Percentiles rank a stretch among this genome's conserved stretches.
Conservation (phyloP, 345 rosid species). For the Eucalyptus lansdowneana region DNA sequence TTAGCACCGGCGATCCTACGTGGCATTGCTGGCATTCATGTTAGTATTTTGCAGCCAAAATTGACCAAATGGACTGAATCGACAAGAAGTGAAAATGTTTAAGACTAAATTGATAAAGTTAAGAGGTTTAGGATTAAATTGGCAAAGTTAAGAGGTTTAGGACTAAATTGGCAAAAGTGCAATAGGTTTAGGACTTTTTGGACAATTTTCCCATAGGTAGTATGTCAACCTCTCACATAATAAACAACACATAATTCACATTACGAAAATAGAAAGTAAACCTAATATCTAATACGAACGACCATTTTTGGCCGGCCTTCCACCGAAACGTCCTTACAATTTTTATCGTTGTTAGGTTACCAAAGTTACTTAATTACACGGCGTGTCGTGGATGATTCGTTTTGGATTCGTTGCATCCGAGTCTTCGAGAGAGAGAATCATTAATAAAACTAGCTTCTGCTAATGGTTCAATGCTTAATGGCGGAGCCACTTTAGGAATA, state of each 20-base stretch:
- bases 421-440: neutral
- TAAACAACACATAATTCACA: neutral
- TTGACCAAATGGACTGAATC: rapidly evolving
- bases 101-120: too few species aligned
- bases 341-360: neutral
- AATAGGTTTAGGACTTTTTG: too few species aligned
- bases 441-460: neutral
- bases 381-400: neutral
- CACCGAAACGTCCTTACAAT: neutral
- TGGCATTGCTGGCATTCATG: too few species aligned
- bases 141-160: too few species aligned
- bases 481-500: neutral
- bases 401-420: neutral
- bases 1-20: too few species aligned
- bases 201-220: neutral
- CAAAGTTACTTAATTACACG: neutral
- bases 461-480: neutral
- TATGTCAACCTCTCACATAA: neutral
- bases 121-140: too few species aligned
- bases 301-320: neutral
- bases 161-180: too few species aligned
- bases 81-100: too few species aligned
- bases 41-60: too few species aligned
- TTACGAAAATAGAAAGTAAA: neutral
- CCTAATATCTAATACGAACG: neutral